phyloP scores from a whole-genome alignment of 768 basidiomycete genomes.

The Trametes gibbosa region DNA sequence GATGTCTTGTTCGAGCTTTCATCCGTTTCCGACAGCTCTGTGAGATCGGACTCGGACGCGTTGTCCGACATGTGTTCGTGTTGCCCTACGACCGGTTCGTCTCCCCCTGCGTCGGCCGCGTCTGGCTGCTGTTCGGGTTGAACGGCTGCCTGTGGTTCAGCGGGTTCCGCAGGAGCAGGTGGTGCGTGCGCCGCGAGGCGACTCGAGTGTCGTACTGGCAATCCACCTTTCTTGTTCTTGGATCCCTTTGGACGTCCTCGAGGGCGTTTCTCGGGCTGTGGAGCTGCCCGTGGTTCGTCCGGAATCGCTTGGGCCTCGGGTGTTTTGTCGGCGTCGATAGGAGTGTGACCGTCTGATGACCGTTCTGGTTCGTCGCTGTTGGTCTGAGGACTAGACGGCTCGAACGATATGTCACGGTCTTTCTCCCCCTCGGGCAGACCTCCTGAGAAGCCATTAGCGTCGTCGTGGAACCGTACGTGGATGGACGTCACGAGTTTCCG shows the following conservation, averaged over 20 bases:
- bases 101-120: conserved; percentile 1
- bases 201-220: background rate
- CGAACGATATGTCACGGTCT: background rate
- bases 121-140: background rate
- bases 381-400: background rate
- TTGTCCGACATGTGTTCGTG: background rate
- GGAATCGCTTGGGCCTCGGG: too few species aligned
- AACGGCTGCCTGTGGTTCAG: background rate
- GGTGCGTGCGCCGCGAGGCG: background rate
- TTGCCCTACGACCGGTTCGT: background rate
- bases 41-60: background rate
- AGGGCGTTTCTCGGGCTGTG: background rate
- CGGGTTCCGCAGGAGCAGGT: background rate
- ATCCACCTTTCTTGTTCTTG: conserved; percentile 7
- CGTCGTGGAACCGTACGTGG: conserved; percentile 2
- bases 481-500: background rate
- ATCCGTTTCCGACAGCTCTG: background rate
- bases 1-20: background rate
- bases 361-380: background rate
- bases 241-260: conserved; percentile 3
- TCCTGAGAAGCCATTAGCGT: background rate
- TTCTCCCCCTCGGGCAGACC: background rate
- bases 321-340: too few species aligned
- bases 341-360: too few species aligned
- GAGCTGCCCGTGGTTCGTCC: background rate